Conservation (phyloP, 2,329 filamentous ascomycete species). For the Teratosphaeria zuluensis region DNA sequence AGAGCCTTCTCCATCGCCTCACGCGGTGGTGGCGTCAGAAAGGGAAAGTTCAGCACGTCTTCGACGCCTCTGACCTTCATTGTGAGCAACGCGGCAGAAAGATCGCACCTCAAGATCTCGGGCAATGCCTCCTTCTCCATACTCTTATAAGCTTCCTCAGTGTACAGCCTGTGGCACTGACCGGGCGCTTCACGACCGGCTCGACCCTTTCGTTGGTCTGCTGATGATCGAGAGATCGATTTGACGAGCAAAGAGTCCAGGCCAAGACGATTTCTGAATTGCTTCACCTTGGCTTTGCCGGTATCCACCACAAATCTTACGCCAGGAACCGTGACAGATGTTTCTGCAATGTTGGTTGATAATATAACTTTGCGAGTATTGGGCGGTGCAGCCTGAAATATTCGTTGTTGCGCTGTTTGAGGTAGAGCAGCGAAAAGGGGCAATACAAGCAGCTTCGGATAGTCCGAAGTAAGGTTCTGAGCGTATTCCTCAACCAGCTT, state of each 20-base stretch:
- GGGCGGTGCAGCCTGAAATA: constrained; percentile 66
- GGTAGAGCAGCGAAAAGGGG: constrained; percentile 87
- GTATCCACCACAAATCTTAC: constrained; percentile 87
- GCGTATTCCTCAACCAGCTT: constrained; percentile 73
- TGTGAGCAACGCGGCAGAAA: constrained; percentile 74
- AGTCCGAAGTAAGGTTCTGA: constrained; percentile 50
- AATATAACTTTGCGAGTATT: constrained; percentile 83
- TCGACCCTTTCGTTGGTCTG: constrained; percentile 82
- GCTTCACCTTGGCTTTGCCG: constrained; percentile 89
- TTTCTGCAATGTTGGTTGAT: constrained; percentile 97
- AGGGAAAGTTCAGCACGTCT: constrained; percentile 71
- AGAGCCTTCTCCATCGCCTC: constrained; percentile 75
- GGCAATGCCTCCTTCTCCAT: constrained; percentile 68
- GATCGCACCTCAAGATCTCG: constrained; percentile 83
- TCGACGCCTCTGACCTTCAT: constrained; percentile 88
- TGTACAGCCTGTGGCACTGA: constrained; percentile 84
- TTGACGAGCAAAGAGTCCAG: constrained; percentile 87
- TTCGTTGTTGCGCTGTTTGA: constrained; percentile 73
- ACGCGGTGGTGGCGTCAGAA: constrained; percentile 70
- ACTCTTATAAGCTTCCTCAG: constrained; percentile 60
- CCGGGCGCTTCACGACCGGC: constrained; percentile 87
- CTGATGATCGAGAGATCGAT: constrained; percentile 85
- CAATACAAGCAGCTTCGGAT: constrained; percentile 49
- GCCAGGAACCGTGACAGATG: constrained; percentile 88
- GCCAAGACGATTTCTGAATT: constrained; percentile 73